Conservation (phyloP, 2,329 filamentous ascomycete species). For the Erysiphe neolycopersici region DNA sequence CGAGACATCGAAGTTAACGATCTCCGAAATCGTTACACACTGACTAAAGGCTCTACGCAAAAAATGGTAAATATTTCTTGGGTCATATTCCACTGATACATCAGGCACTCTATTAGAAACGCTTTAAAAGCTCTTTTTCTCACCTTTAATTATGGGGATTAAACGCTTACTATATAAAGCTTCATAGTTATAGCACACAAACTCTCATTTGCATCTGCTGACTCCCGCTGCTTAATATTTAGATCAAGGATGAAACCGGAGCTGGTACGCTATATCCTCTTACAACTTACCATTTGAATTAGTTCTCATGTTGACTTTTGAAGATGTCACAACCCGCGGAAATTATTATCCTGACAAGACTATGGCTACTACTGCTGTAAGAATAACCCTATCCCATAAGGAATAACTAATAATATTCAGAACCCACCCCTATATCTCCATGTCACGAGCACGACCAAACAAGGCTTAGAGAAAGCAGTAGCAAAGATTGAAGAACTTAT, state of each 20-base stretch:
- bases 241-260: slow-evolving; percentile 99
- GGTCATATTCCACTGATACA: slow-evolving; percentile 41
- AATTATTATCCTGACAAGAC: slow-evolving; percentile 93
- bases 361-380: slow-evolving; percentile 81
- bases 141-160: slow-evolving; percentile 23
- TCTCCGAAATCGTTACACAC: slow-evolving; percentile 78
- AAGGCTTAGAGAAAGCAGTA: slow-evolving; percentile 73
- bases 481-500: slow-evolving; percentile 81
- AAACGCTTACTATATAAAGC: slow-evolving; percentile 40
- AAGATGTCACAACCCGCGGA: slow-evolving; percentile 98
- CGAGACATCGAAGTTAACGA: slow-evolving; percentile 99
- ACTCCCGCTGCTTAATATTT: slow-evolving; percentile 65
- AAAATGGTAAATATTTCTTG: slow-evolving; percentile 92
- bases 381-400: slow-evolving; percentile 11
- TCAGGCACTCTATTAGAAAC: slow-evolving; percentile 15
- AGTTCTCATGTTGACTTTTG: slow-evolving; percentile 28
- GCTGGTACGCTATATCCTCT: slow-evolving; percentile 58
- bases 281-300: slow-evolving; percentile 16
- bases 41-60: slow-evolving; percentile 92
- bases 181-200: slow-evolving; percentile 32
- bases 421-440: slow-evolving; percentile 87
- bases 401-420: slow-evolving; percentile 19
- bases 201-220: slow-evolving; percentile 74
- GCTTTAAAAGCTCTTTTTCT: slow-evolving; percentile 12
- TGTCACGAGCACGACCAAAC: slow-evolving; percentile 75